phyloP scores from a whole-genome alignment of 768 basidiomycete genomes.

The Pleurotus platypus region DNA sequence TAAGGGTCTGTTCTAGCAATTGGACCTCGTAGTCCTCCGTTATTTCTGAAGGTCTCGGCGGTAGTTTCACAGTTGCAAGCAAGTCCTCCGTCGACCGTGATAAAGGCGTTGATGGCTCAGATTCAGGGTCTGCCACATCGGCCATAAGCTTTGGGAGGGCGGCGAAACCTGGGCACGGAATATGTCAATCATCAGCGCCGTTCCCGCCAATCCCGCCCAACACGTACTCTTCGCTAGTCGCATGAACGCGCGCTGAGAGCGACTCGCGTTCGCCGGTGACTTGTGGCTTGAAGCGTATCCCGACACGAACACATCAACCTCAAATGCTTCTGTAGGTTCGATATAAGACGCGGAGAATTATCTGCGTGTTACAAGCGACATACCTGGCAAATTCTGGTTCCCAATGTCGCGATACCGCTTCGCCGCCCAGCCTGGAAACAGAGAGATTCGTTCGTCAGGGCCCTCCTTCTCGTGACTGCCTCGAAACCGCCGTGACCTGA shows the following conservation, averaged over 20 bases:
- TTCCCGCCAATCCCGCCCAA: not conserved
- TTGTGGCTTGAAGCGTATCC: constrained; percentile 69
- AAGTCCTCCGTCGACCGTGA: constrained; percentile 48
- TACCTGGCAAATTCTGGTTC: constrained; percentile 19
- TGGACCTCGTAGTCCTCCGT: constrained; percentile 55
- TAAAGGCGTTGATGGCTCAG: constrained; percentile 25
- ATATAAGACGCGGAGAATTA: not conserved
- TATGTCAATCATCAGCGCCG: not conserved
- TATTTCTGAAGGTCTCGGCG: constrained; percentile 58
- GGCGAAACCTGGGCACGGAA: constrained; percentile 55
- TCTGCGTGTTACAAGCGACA: constrained; percentile 11
- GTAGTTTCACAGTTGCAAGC: constrained; percentile 40
- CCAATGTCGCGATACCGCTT: constrained; percentile 36
- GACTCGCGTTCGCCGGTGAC: constrained; percentile 56
- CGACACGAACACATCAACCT: constrained; percentile 70
- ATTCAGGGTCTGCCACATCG: constrained; percentile 20
- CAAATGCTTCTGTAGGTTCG: constrained; percentile 46
- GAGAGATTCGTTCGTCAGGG: constrained; percentile 41
- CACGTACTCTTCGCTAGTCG: constrained; percentile 68
- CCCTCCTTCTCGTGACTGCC: constrained; percentile 7
- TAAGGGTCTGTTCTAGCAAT: constrained; percentile 52
- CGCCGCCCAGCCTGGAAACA: constrained; percentile 85
- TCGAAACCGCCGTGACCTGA: constrained; percentile 25
- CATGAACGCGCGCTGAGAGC: constrained; percentile 76
- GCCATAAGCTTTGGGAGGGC: constrained; percentile 57